Evolutionary conservation across 2,329 filamentous ascomycete genomes (phyloP), one percentile per base, ranked within the genome.

Genomic region (Phaeosphaeria sp.): DNA sequence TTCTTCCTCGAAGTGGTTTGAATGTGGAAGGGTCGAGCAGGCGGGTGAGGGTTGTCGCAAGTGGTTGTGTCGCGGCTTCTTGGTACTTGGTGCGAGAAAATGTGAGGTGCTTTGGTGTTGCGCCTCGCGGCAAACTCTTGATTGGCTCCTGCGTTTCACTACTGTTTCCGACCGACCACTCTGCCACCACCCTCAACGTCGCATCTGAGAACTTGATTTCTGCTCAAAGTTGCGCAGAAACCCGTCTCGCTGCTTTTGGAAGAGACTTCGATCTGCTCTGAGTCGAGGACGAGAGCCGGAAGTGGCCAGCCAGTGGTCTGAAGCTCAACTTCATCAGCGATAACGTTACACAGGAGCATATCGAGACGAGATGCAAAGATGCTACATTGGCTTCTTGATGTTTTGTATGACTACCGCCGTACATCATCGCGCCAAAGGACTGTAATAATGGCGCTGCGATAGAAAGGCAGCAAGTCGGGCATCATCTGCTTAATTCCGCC

Each of bases 171-270:
- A 30, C 21, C 8, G 21, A 27, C 21, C 11, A 47, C 45, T 30
- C 49, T 57, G 58, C 55, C 39, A 25, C 24, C 33, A 72, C 65
- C 61, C 39, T 25, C 18, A 33, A 24, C n/a, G 24, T 40, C 24
- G n/a, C 43, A 25, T 77, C 17, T 11, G 48, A 40, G 88, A 87
- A 89, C 44, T 45, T 86, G 87, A 83, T 90, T 93, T 94, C 15
- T 44, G 42, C 42, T 93, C 24, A n/a, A 17, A 47, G 11, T 22
- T 46, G 40, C 21, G 9, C n/a, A 25, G 8, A 20, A 30, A 18
- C 21, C 25, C 25, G 18, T 30, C 15, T 49, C 30, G 22, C 30
- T 24, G 20, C 22, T 22, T 22, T 24, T 15, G 2, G 20, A 30
- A 22, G 20, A 22, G 22, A 7, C 17, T 25, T 18, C 9, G 11